These are phyloP conservation scores for Chalciporus piperatus DNA, from an alignment of 768 basidiomycete species.

Conservation along the genomic window DNA sequence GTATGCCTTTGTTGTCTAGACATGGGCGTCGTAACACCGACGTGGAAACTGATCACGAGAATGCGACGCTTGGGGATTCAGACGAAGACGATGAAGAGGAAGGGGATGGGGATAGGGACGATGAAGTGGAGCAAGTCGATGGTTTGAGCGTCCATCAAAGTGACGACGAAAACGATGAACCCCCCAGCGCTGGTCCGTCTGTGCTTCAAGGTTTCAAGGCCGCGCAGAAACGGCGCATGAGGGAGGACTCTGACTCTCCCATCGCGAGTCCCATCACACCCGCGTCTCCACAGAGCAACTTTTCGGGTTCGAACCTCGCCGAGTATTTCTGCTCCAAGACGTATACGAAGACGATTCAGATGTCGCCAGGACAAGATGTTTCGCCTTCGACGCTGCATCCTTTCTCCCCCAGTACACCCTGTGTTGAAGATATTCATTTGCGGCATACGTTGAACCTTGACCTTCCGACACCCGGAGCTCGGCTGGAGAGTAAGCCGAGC, in stretches of 20 bases:
- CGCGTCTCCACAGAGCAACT: background rate
- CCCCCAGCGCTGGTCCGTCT: conserved; percentile 21
- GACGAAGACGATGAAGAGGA: conserved; percentile 37
- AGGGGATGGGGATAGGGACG: conserved; percentile 22
- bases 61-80: conserved; percentile 22
- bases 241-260: conserved; percentile 2
- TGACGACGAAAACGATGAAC: conserved; percentile 35
- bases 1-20: conserved; percentile 54
- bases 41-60: conserved; percentile 20
- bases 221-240: conserved; percentile 11
- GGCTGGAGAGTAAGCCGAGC: conserved; percentile 33
- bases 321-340: conserved; percentile 9
- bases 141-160: conserved; percentile 37
- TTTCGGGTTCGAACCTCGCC: background rate
- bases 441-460: conserved; percentile 2
- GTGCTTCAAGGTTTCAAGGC: background rate
- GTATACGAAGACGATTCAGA: conserved; percentile 3
- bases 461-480: conserved; percentile 3
- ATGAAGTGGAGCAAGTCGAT: conserved; percentile 33
- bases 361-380: conserved; percentile 8
- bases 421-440: background rate
- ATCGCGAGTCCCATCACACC: background rate
- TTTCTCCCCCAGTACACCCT: conserved; percentile 18
- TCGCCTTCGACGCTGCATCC: conserved; percentile 9
- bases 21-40: conserved; percentile 30